These are phyloP conservation scores for Blastocladiella emersonii DNA, from an alignment of 371 early-diverging fungal genomes.

Conservation along the genomic window DNA sequence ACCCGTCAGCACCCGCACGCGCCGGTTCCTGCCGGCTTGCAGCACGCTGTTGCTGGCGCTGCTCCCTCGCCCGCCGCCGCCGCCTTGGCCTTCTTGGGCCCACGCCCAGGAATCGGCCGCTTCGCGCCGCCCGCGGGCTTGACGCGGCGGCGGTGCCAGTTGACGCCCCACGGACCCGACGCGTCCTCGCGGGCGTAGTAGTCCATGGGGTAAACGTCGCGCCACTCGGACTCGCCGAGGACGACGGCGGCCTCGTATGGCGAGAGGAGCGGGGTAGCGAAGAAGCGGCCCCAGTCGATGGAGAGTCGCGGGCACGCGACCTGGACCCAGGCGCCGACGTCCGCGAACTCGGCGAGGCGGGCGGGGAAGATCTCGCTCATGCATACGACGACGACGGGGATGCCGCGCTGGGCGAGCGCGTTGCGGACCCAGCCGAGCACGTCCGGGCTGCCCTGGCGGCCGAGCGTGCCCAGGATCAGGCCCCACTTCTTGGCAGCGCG, in stretches of 20 bases:
- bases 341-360: slow-evolving; percentile 73
- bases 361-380: slow-evolving; percentile 87
- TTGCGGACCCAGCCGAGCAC: slow-evolving; percentile 46
- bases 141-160: slow-evolving; percentile 19
- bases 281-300: slow-evolving; percentile 99
- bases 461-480: slow-evolving; percentile 90
- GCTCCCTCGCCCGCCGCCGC: no score
- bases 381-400: slow-evolving; percentile 60
- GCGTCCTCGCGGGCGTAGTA: slow-evolving; percentile 78
- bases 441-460: slow-evolving; percentile 93
- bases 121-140: not conserved
- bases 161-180: slow-evolving; percentile 89
- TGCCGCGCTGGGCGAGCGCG: slow-evolving; percentile 38
- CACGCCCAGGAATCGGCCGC: not conserved
- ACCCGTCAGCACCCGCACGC: no score
- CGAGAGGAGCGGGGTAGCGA: slow-evolving; percentile 82
- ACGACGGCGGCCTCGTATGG: slow-evolving; percentile 95
- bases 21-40: no score
- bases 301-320: slow-evolving; percentile 96
- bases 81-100: no score
- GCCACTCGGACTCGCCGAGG: slow-evolving; percentile 60
- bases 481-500: slow-evolving; percentile 66
- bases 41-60: no score
- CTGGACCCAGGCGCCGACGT: slow-evolving; percentile 94
- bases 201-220: slow-evolving; percentile 90